These are phyloP conservation scores for Xylaria scruposa DNA, from an alignment of 495 filamentous ascomycete species.

Conservation along the genomic window DNA sequence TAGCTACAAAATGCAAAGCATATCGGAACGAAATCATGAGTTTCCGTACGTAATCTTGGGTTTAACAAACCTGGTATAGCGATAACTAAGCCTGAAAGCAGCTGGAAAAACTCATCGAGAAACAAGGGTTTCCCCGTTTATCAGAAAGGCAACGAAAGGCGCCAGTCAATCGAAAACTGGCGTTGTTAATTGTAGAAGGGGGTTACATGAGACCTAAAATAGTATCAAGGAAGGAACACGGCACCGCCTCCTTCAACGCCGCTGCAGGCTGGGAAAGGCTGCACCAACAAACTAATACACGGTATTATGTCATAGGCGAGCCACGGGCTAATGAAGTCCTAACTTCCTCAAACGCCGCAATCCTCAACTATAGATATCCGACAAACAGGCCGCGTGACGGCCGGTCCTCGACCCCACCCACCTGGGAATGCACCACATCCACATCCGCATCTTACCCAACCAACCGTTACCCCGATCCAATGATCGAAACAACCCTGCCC, in stretches of 20 bases:
- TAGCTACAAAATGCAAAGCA: too few relatives aligned
- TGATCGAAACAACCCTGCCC: neutral
- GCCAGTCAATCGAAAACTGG: neutral
- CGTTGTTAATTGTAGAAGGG: neutral
- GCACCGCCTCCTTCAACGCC: neutral
- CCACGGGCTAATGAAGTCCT: neutral
- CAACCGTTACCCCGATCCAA: neutral
- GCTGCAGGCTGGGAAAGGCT: neutral
- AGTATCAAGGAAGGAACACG: neutral
- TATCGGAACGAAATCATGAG: too few relatives aligned
- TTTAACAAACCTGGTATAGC: too few relatives aligned
- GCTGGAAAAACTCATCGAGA: too few relatives aligned
- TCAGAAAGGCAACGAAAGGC: too few relatives aligned
- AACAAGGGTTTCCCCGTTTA: too few relatives aligned
- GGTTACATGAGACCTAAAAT: neutral
- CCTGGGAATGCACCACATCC: neutral
- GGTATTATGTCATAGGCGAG: neutral
- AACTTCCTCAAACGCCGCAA: neutral
- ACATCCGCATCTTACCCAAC: conserved; percentile 3
- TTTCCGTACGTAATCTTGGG: too few relatives aligned
- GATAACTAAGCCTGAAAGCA: too few relatives aligned
- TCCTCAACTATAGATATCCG: neutral
- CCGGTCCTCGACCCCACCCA: neutral
- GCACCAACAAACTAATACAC: neutral
- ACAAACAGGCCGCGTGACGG: neutral